A percentile compares a stretch with the other conserved stretches of the same genome.
Conservation (phyloP, 1,284 basidiomycete species). For the Ganoderma meredithae region DNA sequence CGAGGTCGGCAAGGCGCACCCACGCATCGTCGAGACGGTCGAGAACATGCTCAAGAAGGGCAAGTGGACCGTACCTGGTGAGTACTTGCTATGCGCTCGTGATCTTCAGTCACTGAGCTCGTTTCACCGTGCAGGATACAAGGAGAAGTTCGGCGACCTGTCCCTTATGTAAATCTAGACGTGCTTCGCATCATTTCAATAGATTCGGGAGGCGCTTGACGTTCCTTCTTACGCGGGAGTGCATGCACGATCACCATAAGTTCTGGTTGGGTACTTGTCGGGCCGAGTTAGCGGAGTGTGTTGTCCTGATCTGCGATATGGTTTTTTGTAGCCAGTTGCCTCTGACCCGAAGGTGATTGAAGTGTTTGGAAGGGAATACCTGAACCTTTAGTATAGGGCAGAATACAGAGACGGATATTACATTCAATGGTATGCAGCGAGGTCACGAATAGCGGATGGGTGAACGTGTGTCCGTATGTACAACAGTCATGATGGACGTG, state of each 20-base stretch:
- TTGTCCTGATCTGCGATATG: constrained; percentile 4
- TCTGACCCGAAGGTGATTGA: neutral
- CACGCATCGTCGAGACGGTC: constrained; percentile 91
- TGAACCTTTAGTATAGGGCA: constrained; percentile 25
- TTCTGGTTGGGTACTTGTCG: neutral
- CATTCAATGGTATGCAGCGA: constrained; percentile 31
- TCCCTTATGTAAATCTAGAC: constrained; percentile 76
- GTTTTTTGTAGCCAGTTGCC: neutral
- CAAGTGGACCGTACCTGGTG: constrained; percentile 96
- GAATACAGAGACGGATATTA: constrained; percentile 33
- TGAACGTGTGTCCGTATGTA: constrained; percentile 25
- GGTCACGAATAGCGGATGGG: constrained; percentile 19
- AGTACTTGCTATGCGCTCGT: constrained; percentile 31
- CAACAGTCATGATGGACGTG: constrained; percentile 23
- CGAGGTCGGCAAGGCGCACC: constrained; percentile 93
- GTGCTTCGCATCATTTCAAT: constrained; percentile 26
- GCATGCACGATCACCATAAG: neutral
- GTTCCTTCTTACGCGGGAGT: constrained; percentile 9
- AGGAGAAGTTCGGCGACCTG: constrained; percentile 94
- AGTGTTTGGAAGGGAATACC: constrained; percentile 1
- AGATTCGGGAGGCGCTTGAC: constrained; percentile 34
- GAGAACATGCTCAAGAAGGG: constrained; percentile 99
- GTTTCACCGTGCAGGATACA: constrained; percentile 65
- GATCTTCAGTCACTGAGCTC: constrained; percentile 16
- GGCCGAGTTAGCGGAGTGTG: neutral